phyloP scores from a whole-genome alignment of 208 protist species.

The Lotmaria passim region DNA sequence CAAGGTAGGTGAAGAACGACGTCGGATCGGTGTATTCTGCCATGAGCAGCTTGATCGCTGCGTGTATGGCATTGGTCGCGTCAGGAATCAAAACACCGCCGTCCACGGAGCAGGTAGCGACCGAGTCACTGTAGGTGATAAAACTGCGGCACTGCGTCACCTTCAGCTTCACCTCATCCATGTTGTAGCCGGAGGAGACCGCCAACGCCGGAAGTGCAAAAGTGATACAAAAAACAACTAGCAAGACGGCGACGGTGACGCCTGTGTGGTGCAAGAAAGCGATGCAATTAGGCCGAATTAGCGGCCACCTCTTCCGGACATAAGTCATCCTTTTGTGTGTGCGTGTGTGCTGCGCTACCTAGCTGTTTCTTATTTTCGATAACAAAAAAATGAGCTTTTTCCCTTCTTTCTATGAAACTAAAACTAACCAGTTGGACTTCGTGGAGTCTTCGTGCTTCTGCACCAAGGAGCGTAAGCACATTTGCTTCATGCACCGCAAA shows the following conservation, averaged over 20 bases:
- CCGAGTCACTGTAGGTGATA: slow-evolving; percentile 4
- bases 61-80: slow-evolving; percentile 15
- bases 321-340: background rate
- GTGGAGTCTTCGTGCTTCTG: too few species aligned
- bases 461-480: background rate
- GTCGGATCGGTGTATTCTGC: background rate
- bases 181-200: background rate
- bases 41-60: slow-evolving; percentile 10
- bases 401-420: too few species aligned
- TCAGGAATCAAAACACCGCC: slow-evolving; percentile 21
- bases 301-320: background rate
- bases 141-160: background rate
- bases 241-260: background rate
- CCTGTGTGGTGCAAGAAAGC: too few species aligned
- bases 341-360: too few species aligned
- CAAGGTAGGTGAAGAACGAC: slow-evolving; percentile 26
- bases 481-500: slow-evolving; percentile 1
- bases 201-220: background rate
- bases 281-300: too few species aligned
- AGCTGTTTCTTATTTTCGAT: too few species aligned
- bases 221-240: background rate
- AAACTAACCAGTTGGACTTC: too few species aligned
- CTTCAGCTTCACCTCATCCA: background rate
- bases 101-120: background rate
- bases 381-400: too few species aligned